Base-by-base conservation (phyloP, 768 basidiomycete species). In the Amanita molliuscula region DNA sequence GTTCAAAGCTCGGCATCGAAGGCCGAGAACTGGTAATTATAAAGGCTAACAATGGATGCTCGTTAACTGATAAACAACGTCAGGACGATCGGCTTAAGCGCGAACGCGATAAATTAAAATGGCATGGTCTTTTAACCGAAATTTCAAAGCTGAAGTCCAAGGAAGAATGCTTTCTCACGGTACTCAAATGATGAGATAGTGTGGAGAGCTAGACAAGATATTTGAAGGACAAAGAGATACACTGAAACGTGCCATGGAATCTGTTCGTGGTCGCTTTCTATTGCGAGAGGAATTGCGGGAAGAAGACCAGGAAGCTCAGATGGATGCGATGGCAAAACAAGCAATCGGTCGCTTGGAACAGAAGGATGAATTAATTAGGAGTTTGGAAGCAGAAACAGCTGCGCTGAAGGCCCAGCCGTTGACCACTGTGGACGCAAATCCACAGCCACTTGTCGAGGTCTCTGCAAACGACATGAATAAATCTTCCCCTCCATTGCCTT, bases 211-310 rank as follows among this genome's bases (percentile, higher is more conserved):
- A 44, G 81, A 81, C 38, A 63, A 58, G 3, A 56, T 64, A 2
- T 40, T 79, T 68, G 48, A 85, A 82, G 58, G 78, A 84, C 54
- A 91, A 89, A 59, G 86, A 92, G 50, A 72, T 84, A 29, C 55
- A 74, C 73, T 93, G 34, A 89, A 90, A 59, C 82, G 84, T 11
- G 86, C 89, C n/a, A 69, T 96, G 33, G 88, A 92, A 62, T 84
- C 87, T 6, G 84, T 94, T 4, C 89, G 89, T 63, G 82, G 82
- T 9, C 76, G 86, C n/a, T 84, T 93, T 61, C 71, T 75, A 4
- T 70, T 76, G 4, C 65, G 76, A 38, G 76, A 78, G 57, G 79
- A 82, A 57, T 59, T 59, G 21, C 67, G 73, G 40, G 74, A 76
- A 44, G 71, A 71, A 21, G 60, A 57, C 20, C 72, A 70, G 38